phyloP scores from a whole-genome alignment of 2,329 filamentous ascomycete species.

The Fusarium musae region DNA sequence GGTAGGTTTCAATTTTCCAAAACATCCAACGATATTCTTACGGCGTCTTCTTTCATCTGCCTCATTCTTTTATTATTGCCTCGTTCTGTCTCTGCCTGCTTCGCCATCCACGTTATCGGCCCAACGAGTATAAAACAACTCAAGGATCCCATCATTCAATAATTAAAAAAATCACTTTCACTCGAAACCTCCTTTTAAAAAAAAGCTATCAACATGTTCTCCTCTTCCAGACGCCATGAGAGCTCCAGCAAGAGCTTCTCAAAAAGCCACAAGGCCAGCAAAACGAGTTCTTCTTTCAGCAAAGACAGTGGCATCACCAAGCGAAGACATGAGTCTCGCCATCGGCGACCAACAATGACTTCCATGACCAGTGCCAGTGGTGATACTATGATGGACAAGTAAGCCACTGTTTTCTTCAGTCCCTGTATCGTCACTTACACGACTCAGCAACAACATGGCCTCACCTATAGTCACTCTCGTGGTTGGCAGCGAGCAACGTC shows the following conservation, averaged over 20 bases:
- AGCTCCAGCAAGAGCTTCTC: constrained; percentile 63
- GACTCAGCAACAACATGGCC: constrained; percentile 63
- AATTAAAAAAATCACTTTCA: background rate
- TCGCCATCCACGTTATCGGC: constrained; percentile 6
- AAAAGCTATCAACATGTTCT: constrained; percentile 55
- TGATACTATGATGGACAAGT: constrained; percentile 58
- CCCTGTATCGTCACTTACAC: constrained; percentile 3
- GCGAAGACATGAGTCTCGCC: constrained; percentile 62
- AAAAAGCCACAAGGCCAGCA: constrained; percentile 61
- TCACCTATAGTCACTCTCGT: constrained; percentile 83
- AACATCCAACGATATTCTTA: constrained; percentile 21
- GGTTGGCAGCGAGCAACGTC: constrained; percentile 82
- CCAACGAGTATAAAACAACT: constrained; percentile 25
- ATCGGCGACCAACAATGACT: constrained; percentile 60
- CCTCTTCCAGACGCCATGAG: constrained; percentile 58
- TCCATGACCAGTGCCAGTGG: constrained; percentile 53
- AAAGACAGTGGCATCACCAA: constrained; percentile 66
- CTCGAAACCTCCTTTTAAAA: background rate
- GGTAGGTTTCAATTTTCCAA: constrained; percentile 45
- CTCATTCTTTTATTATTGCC: constrained; percentile 27
- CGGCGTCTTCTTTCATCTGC: constrained; percentile 25
- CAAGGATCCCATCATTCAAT: constrained; percentile 23
- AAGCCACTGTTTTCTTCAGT: constrained; percentile 39
- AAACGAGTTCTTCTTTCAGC: constrained; percentile 65
- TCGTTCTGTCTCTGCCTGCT: constrained; percentile 21